Evolutionary conservation across 176 grass and related monocot genomes (phyloP).

Genomic region (Urochloa ruziziensis): DNA sequence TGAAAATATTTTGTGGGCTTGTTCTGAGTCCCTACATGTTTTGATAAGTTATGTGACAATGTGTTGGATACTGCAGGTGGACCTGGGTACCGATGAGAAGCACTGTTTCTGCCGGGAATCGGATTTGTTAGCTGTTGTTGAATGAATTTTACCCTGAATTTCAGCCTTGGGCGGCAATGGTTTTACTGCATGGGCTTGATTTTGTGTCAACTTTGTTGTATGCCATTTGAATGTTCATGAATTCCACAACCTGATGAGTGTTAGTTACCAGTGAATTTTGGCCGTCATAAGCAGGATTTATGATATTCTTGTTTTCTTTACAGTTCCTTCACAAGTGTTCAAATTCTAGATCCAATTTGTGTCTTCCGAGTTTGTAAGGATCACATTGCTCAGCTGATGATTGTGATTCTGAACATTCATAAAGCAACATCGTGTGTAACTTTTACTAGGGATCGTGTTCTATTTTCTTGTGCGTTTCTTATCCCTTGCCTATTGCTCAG

Average conservation of each 20-base stretch:
- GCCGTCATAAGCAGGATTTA: neutral
- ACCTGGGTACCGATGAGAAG: conserved; percentile 76
- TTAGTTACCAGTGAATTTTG: conserved; percentile 30
- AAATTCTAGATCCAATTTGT: neutral
- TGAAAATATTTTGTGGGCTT: neutral
- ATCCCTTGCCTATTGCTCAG: too few species aligned
- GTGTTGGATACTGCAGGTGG: conserved; percentile 57
- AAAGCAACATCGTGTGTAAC: neutral
- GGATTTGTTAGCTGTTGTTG: conserved; percentile 79
- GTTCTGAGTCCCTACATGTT: neutral
- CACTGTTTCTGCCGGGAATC: conserved; percentile 77
- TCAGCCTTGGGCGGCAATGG: neutral
- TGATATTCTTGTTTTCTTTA: neutral
- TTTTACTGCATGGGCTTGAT: neutral
- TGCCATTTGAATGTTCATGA: conserved; percentile 17
- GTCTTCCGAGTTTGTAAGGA: neutral
- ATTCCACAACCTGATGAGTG: conserved; percentile 8
- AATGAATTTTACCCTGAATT: conserved; percentile 38
- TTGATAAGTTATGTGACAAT: neutral
- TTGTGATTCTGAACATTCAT: neutral
- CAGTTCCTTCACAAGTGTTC: neutral
- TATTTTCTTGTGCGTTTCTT: too few species aligned
- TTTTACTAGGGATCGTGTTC: neutral
- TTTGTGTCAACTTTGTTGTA: neutral
- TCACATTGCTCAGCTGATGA: neutral